phyloP scores from a whole-genome alignment of 176 grass and related monocot species.

The Olyra latifolia region DNA sequence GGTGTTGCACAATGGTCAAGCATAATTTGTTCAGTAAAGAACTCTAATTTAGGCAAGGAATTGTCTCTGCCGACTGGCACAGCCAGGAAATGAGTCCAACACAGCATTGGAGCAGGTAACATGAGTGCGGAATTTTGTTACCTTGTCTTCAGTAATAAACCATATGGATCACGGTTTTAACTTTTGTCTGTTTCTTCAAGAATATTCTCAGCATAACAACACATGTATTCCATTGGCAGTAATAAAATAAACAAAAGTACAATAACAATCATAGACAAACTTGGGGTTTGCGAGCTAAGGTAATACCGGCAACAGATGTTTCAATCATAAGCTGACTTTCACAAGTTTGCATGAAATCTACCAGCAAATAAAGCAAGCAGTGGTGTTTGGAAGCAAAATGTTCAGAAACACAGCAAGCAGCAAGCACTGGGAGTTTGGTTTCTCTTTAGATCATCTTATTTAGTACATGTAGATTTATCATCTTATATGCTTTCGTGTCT shows the following conservation, averaged over 20 bases:
- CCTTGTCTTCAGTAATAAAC: not conserved
- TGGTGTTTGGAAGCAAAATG: too few relatives aligned
- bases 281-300: too few relatives aligned
- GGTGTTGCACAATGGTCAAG: not conserved
- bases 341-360: not conserved
- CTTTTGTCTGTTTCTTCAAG: not conserved
- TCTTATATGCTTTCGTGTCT: too few relatives aligned
- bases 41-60: slow-evolving; percentile 19
- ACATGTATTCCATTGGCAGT: not conserved
- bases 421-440: too few relatives aligned
- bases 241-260: not conserved
- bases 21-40: slow-evolving; percentile 23
- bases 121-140: not conserved
- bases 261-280: not conserved
- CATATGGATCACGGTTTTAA: not conserved
- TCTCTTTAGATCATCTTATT: too few relatives aligned
- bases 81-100: not conserved
- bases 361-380: too few relatives aligned
- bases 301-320: not conserved
- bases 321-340: not conserved
- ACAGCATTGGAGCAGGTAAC: slow-evolving; percentile 10
- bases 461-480: too few relatives aligned
- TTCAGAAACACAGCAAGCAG: too few relatives aligned
- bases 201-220: not conserved
- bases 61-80: not conserved